A percentile compares a stretch with the other conserved stretches of the same genome.
These are phyloP conservation scores for Phellopilus nigrolimitatus DNA, from an alignment of 1,284 basidiomycete species.

Conservation along the genomic window DNA sequence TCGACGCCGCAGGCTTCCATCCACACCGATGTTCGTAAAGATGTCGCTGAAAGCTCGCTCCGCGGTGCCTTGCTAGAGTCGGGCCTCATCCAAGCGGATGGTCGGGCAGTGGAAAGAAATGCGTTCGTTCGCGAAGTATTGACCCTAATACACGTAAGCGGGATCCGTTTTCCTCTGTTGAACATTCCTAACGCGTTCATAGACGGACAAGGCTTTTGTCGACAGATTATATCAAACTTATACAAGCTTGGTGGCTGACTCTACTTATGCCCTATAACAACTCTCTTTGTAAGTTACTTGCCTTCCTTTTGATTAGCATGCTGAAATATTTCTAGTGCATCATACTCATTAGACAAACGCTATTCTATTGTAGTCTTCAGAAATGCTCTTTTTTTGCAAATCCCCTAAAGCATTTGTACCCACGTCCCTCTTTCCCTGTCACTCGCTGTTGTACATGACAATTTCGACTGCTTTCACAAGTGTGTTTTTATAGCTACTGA, in stretches of 20 bases:
- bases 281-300: no score
- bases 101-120: constrained; percentile 40
- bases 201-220: constrained; percentile 50
- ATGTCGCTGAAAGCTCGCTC: constrained; percentile 1
- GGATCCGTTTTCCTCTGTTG: constrained; percentile 2
- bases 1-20: not conserved
- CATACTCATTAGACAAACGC: no score
- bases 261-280: no score
- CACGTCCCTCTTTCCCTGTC: not conserved
- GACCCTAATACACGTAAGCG: constrained; percentile 63
- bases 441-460: not conserved
- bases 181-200: not conserved
- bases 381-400: no score
- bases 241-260: not conserved
- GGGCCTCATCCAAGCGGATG: not conserved
- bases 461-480: not conserved
- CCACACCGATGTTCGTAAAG: not conserved
- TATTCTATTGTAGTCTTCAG: no score
- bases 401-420: not conserved
- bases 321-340: no score
- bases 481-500: not conserved
- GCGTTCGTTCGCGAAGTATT: constrained; percentile 66
- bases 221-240: constrained; percentile 49
- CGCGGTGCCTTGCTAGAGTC: not conserved
- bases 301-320: no score